Evolutionary conservation across 768 basidiomycete genomes (phyloP), one percentile per base, ranked within the genome.

Genomic region (Cyclocybe aegerita): DNA sequence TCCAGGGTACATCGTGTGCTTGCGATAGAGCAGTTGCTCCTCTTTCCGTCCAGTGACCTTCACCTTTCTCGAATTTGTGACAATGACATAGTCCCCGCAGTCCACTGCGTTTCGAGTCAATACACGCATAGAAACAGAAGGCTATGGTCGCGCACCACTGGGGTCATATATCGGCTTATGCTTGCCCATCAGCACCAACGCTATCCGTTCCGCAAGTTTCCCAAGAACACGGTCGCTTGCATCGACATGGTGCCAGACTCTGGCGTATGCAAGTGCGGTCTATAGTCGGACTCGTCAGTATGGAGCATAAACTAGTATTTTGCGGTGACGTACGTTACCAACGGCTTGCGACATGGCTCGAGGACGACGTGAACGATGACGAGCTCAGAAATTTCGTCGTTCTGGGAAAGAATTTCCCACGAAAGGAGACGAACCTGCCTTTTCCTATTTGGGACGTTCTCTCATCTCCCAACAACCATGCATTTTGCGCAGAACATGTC

Each of bases 111-210:
- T 29, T 32, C 9, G 31, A 1, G 15, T 35, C 44, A 9, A 39
- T 33, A 7, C 3, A 43, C 12, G 11, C 32, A 29, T 23, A 42
- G 6, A 32, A 16, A 31, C 12, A 12, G 9, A 35, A 23, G 10
- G 31, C 11, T 4, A 29, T 52, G 9, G 31, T 36, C 6, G 72
- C 87, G 51, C 54, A 93, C 96, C 82, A 57, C 87, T 80, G 8
- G 92, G 93, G 70, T 98, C 93, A 61, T 91, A 98, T 36, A 95
- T 92, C 5, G 96, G 95, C 65, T 98, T 99, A 69, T 98, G 94
- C 72, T 98, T 99, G 64, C 96, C 97, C 96, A 98, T 98, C 40
- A 99, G 79, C 31, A 94, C 93, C 50, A 92, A 81, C 3, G 97
- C 96, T 60, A 99, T 97, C 33, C 93, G 81, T 60, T 90, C 87